Conservation (phyloP, 768 basidiomycete species). For the Mrakia blollopis region DNA sequence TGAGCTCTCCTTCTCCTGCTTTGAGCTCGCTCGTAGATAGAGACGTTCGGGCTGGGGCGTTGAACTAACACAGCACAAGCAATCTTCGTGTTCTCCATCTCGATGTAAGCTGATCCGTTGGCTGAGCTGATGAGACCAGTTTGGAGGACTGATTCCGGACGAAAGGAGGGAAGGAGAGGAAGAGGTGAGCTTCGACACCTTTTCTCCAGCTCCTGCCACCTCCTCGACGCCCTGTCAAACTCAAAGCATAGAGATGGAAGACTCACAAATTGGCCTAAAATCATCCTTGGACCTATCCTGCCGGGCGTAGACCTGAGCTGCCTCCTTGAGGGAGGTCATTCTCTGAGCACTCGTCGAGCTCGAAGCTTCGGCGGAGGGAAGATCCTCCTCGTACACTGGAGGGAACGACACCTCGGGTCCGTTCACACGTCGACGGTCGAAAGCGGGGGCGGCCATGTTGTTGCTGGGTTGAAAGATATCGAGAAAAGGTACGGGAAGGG, state of each 20-base stretch:
- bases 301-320: constrained; percentile 48
- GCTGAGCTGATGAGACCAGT: constrained; percentile 87
- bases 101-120: constrained; percentile 94
- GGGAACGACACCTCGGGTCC: constrained; percentile 79
- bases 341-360: constrained; percentile 40
- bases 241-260: not conserved
- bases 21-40: too few species aligned
- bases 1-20: not conserved
- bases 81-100: constrained; percentile 80
- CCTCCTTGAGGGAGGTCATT: constrained; percentile 17
- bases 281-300: constrained; percentile 53
- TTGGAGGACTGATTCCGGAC: constrained; percentile 73
- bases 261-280: constrained; percentile 81
- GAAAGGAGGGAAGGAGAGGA: constrained; percentile 5
- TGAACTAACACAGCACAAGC: constrained; percentile 85
- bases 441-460: constrained; percentile 21
- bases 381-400: constrained; percentile 56
- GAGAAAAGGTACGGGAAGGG: not conserved
- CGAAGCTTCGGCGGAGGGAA: constrained; percentile 34
- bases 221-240: too few species aligned
- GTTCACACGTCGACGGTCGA: constrained; percentile 83
- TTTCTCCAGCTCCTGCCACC: not conserved
- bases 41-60: not conserved
- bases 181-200: constrained; percentile 10
- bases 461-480: not conserved